Conservation (phyloP, 2,329 filamentous ascomycete species). For the Tolypocladium tropicale region DNA sequence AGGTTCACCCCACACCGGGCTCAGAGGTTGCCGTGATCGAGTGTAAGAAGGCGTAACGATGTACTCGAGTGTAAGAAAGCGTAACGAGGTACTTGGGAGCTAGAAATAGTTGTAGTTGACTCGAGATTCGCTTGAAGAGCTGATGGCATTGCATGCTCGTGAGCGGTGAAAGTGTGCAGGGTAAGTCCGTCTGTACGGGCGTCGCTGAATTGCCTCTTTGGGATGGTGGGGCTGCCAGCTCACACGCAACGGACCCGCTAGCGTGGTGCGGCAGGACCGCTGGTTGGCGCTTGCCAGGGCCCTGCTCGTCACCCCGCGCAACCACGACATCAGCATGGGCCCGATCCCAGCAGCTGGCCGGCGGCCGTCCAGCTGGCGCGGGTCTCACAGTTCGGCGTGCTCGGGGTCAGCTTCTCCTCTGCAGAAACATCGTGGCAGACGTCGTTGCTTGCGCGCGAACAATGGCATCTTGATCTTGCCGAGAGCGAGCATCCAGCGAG, state of each 20-base stretch:
- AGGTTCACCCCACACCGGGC: slow-evolving; percentile 6
- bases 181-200: not conserved
- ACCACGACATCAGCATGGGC: not conserved
- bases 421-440: not conserved
- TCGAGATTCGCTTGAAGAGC: too few relatives aligned
- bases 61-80: slow-evolving; percentile 9
- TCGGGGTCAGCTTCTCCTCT: not conserved
- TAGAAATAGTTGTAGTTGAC: not conserved
- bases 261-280: not conserved
- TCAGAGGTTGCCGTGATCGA: slow-evolving; percentile 10
- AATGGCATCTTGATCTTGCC: not conserved
- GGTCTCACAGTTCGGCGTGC: not conserved
- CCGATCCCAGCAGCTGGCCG: not conserved
- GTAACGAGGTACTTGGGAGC: not conserved
- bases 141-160: too few relatives aligned
- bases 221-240: not conserved
- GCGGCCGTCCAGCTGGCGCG: not conserved
- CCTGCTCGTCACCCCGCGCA: slow-evolving; percentile 4
- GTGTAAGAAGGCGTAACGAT: slow-evolving; percentile 4
- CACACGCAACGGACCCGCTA: not conserved
- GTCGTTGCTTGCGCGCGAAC: not conserved
- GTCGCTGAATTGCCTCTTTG: not conserved
- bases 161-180: not conserved
- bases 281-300: not conserved
- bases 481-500: not conserved